These are phyloP conservation scores for Dioscorea zingiberensis DNA, from an alignment of 106 monocot species.

Conservation along the genomic window DNA sequence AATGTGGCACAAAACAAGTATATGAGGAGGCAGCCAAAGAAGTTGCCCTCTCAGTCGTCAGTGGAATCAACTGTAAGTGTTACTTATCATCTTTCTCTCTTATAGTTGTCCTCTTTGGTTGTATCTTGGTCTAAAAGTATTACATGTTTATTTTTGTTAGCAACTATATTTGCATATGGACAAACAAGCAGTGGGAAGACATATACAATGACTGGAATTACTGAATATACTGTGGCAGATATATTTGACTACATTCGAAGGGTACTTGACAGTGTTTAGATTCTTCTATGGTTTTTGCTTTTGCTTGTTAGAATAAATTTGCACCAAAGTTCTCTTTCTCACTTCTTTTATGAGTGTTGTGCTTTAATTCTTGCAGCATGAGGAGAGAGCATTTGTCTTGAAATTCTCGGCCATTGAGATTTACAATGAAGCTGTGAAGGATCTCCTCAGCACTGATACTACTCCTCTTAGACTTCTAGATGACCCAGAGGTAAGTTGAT, in stretches of 20 bases:
- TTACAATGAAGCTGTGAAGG: slow-evolving; percentile 94
- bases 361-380: slow-evolving; percentile 55
- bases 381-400: slow-evolving; percentile 86
- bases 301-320: neutral
- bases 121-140: neutral
- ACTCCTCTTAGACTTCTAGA: slow-evolving; percentile 90
- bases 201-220: slow-evolving; percentile 95
- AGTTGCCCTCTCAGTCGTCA: slow-evolving; percentile 87
- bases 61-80: slow-evolving; percentile 84
- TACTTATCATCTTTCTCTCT: neutral
- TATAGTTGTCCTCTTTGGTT: neutral
- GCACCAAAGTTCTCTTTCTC: neutral
- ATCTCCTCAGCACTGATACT: slow-evolving; percentile 80
- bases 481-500: slow-evolving; percentile 73
- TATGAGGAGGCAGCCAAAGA: slow-evolving; percentile 88
- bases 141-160: slow-evolving; percentile 29
- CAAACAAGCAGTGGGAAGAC: slow-evolving; percentile 99
- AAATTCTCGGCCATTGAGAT: slow-evolving; percentile 97
- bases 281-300: neutral
- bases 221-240: slow-evolving; percentile 77
- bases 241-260: slow-evolving; percentile 87
- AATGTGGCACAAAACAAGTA: slow-evolving; percentile 60
- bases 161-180: slow-evolving; percentile 96
- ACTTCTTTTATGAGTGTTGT: neutral
- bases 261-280: slow-evolving; percentile 25